Conservation (phyloP, 306 rosid species). For the Ammopiptanthus mongolicus region DNA sequence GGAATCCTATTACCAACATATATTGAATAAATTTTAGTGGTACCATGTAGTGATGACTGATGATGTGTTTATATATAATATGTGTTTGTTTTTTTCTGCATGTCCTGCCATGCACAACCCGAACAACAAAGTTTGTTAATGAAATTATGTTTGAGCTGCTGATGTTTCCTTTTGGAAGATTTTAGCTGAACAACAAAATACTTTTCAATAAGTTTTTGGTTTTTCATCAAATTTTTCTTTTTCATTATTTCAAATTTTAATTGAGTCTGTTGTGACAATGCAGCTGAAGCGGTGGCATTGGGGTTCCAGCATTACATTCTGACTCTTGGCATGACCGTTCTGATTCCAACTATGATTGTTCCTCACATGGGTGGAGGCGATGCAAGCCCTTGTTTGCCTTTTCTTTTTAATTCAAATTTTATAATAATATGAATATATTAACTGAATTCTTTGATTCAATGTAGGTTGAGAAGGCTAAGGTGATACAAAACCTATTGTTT, state of each 20-base stretch:
- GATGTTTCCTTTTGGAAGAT: not conserved
- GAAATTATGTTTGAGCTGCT: not conserved
- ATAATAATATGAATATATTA: not conserved
- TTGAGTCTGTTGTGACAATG: not conserved
- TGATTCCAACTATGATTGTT: conserved; percentile 67
- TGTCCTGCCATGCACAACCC: not conserved
- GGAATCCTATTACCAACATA: not conserved
- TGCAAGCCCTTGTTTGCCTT: conserved; percentile 30
- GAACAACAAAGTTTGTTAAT: not conserved
- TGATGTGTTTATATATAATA: not conserved
- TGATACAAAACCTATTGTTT: conserved; percentile 65
- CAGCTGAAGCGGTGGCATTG: conserved; percentile 63
- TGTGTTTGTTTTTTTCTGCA: not conserved
- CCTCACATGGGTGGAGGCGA: conserved; percentile 86
- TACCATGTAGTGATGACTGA: not conserved
- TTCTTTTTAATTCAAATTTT: not conserved
- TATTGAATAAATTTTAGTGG: not conserved
- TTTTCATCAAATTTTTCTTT: not conserved
- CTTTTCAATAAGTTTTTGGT: not conserved
- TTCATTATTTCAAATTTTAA: not conserved
- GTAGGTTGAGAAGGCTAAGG: conserved; percentile 82
- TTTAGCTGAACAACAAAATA: not conserved
- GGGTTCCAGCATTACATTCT: conserved; percentile 87
- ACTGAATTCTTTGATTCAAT: not conserved
- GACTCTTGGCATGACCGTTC: conserved; percentile 64